Evolutionary conservation across 2,329 filamentous ascomycete species (phyloP), one percentile per base, ranked within the genome.

Genomic region (Lachnellula suecica): DNA sequence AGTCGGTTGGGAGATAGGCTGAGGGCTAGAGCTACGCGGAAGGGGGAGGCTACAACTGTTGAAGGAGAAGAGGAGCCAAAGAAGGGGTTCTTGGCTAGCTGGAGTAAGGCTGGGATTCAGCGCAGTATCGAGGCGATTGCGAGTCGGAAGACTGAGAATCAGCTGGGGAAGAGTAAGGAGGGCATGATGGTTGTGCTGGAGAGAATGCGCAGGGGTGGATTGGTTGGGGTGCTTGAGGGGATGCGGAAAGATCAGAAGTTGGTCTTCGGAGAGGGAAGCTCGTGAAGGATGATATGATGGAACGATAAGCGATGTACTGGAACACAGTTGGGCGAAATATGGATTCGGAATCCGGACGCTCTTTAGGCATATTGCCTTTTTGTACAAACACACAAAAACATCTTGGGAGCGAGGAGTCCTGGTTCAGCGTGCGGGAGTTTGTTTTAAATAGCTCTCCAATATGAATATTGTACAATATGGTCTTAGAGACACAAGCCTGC

Each of bases 151-250:
- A 91, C 89, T 4, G 82, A 87, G 59, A 86, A 88, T 63, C 88
- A 89, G 66, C 79, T 93, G 63, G 84, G 86, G 47, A 92, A 92
- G 73, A 89, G 88, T 61, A 84, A 87, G 45, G 87, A 92, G 68
- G 89, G 89, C 44, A 93, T 94, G 89, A 84, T 82, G 51, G 82
- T 92, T 34, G 89, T 94, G 8, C 76, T 94, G 20, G 87, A 91
- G 70, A 77, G 89, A 44, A 69, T 89, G 65, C 75, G 86, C 49
- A 75, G 77, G 52, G 85, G 85, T 35, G 87, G 86, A 1, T 72
- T 89, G 17, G 83, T 87, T 15, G 84, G 71, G 20, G 86, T 88
- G n/a, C 71, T 89, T 25, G 85, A 88, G 59, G 85, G 84, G 24
- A 88, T 88, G 85, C 74, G 83, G 47, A 73, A 75, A 61, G 85